Conservation (phyloP, 768 basidiomycete species). For the Auricularia sp. region DNA sequence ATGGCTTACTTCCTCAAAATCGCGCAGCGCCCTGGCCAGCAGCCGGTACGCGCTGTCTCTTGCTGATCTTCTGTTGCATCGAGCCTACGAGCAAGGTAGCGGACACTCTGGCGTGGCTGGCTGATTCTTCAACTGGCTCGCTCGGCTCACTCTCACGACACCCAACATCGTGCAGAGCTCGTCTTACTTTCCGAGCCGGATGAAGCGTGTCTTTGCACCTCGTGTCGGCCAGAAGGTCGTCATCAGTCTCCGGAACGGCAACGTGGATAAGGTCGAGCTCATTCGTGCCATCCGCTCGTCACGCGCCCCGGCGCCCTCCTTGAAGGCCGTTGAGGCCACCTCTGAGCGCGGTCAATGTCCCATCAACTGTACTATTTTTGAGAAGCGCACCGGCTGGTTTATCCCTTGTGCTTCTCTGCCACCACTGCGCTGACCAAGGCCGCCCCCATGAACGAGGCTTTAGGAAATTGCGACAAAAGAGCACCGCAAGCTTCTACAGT, state of each 20-base stretch:
- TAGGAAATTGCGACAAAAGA: conserved; percentile 63
- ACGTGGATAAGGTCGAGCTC: conserved; percentile 28
- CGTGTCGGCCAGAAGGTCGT: conserved; percentile 71
- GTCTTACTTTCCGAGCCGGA: conserved; percentile 79
- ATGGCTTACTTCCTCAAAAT: conserved; percentile 94
- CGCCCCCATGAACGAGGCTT: conserved; percentile 87
- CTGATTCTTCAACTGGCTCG: conserved; percentile 75
- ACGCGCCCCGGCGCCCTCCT: conserved; percentile 57
- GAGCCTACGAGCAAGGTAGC: conserved; percentile 37
- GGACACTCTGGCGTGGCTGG: conserved; percentile 65
- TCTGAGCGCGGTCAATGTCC: conserved; percentile 31
- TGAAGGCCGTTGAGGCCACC: conserved; percentile 56
- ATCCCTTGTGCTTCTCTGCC: conserved; percentile 58
- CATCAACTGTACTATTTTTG: conserved; percentile 68
- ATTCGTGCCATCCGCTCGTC: conserved; percentile 75
- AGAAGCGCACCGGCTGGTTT: conserved; percentile 57
- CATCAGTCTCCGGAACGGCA: conserved; percentile 35
- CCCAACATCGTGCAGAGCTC: conserved; percentile 79
- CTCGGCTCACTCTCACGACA: conserved; percentile 74
- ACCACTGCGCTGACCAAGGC: conserved; percentile 70
- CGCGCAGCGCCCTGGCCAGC: conserved; percentile 82
- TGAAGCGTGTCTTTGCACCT: conserved; percentile 77
- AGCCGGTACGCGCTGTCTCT: conserved; percentile 65
- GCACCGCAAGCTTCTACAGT: conserved; percentile 68
- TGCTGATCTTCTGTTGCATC: too few species aligned